phyloP scores from a whole-genome alignment of 1,284 basidiomycete genomes.

The Ganoderma meredithae region DNA sequence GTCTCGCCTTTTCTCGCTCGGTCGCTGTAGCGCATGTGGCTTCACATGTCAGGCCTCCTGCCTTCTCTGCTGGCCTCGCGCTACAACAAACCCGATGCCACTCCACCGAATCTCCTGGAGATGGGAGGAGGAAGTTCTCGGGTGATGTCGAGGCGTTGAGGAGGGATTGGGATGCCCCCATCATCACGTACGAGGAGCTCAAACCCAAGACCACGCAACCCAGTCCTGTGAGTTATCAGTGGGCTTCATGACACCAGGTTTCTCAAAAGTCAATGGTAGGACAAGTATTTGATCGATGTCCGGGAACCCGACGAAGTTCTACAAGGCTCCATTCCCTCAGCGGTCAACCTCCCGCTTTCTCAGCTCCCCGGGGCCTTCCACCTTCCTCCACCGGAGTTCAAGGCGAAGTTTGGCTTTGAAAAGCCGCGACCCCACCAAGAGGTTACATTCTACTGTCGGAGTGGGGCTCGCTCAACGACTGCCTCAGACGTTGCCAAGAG shows the following conservation, averaged over 20 bases:
- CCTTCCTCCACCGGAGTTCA: conserved; percentile 67
- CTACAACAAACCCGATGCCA: conserved; percentile 44
- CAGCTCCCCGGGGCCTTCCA: conserved; percentile 77
- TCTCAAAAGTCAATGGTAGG: conserved; percentile 49
- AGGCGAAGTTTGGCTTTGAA: conserved; percentile 80
- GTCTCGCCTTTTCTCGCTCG: conserved; percentile 29
- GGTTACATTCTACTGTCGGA: conserved; percentile 94
- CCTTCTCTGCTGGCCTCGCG: conserved; percentile 21
- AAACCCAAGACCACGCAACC: conserved; percentile 87
- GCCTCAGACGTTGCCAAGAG: conserved; percentile 87
- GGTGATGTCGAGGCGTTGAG: conserved; percentile 57
- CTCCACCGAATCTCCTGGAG: conserved; percentile 41
- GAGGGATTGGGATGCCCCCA: conserved; percentile 74
- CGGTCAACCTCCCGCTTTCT: conserved; percentile 93
- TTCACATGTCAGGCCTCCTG: conserved; percentile 6
- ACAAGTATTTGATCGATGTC: conserved; percentile 90
- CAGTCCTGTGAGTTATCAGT: conserved; percentile 64
- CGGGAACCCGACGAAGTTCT: conserved; percentile 94
- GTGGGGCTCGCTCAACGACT: conserved; percentile 85
- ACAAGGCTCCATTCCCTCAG: conserved; percentile 94
- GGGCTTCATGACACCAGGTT: background rate
- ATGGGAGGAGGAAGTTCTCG: conserved; percentile 48
- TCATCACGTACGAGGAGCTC: conserved; percentile 84
- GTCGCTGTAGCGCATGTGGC: conserved; percentile 11
- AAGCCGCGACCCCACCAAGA: conserved; percentile 84